phyloP scores from a whole-genome alignment of 805 yeast genomes.

The Isabelozyma rhagii region DNA sequence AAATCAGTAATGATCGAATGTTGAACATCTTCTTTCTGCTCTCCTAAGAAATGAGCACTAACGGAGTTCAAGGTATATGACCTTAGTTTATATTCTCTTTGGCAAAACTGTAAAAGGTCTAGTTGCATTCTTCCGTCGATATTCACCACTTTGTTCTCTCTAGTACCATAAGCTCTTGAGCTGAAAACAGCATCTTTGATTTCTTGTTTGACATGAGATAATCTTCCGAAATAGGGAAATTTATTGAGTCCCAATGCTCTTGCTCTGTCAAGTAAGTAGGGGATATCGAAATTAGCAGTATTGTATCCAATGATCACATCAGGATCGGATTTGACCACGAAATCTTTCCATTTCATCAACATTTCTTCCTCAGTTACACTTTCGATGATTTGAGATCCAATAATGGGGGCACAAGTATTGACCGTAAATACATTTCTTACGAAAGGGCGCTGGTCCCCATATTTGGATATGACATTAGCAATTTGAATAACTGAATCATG shows the following conservation, averaged over 20 bases:
- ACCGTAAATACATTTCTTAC: conserved; percentile 93
- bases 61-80: conserved; percentile 95
- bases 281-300: conserved; percentile 91
- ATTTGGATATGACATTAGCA: conserved; percentile 85
- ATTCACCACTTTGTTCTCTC: conserved; percentile 87
- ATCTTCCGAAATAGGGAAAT: conserved; percentile 87
- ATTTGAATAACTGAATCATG: conserved; percentile 94
- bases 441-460: conserved; percentile 85
- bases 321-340: conserved; percentile 81
- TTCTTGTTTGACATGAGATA: conserved; percentile 66
- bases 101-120: conserved; percentile 88
- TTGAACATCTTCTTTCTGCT: conserved; percentile 97
- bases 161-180: conserved; percentile 94
- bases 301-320: conserved; percentile 97
- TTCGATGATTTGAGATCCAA: conserved; percentile 86
- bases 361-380: conserved; percentile 74
- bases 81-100: conserved; percentile 91
- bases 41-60: conserved; percentile 87
- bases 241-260: conserved; percentile 57
- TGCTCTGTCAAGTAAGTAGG: conserved; percentile 88
- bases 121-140: conserved; percentile 96
- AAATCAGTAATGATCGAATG: conserved; percentile 93
- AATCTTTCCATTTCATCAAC: conserved; percentile 83
- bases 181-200: conserved; percentile 79
- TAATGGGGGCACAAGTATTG: conserved; percentile 85